Conservation (phyloP, 257 asterid genomes). For the Penstemon newberryi region DNA sequence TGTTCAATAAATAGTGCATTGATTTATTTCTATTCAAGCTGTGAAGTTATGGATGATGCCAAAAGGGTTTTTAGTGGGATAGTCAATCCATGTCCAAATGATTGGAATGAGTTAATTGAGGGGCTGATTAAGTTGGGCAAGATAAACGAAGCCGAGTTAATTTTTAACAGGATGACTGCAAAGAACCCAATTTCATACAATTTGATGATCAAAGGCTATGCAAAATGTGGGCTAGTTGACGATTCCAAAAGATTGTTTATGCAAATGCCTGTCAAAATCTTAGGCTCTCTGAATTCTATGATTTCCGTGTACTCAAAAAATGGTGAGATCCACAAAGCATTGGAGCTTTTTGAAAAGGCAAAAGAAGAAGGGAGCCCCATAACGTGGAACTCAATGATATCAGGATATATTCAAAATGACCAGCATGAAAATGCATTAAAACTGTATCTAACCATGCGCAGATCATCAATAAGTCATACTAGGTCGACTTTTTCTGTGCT, state of each 20-base stretch:
- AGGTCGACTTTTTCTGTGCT: conserved; percentile 66
- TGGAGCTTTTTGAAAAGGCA: conserved; percentile 57
- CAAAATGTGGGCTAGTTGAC: conserved; percentile 48
- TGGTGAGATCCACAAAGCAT: conserved; percentile 56
- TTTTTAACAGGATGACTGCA: conserved; percentile 49
- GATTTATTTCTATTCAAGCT: conserved; percentile 50
- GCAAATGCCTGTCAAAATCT: conserved; percentile 46
- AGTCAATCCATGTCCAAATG: conserved; percentile 35
- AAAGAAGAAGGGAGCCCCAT: conserved; percentile 57
- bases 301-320: conserved; percentile 54
- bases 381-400: conserved; percentile 89
- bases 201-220: conserved; percentile 78
- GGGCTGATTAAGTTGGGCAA: conserved; percentile 50
- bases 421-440: conserved; percentile 53
- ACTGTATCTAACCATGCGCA: conserved; percentile 57
- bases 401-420: conserved; percentile 60
- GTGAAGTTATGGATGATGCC: conserved; percentile 58
- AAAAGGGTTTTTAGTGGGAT: conserved; percentile 35
- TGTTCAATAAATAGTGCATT: conserved; percentile 51
- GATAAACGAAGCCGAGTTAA: conserved; percentile 55
- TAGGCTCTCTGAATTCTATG: conserved; percentile 67
- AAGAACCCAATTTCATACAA: conserved; percentile 51
- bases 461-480: conserved; percentile 53
- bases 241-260: conserved; percentile 51
- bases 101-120: conserved; percentile 49